Percentiles rank a stretch among this genome's conserved stretches.
Conservation (phyloP, 2,329 filamentous ascomycete species). For the Sporothrix dimorphospora region DNA sequence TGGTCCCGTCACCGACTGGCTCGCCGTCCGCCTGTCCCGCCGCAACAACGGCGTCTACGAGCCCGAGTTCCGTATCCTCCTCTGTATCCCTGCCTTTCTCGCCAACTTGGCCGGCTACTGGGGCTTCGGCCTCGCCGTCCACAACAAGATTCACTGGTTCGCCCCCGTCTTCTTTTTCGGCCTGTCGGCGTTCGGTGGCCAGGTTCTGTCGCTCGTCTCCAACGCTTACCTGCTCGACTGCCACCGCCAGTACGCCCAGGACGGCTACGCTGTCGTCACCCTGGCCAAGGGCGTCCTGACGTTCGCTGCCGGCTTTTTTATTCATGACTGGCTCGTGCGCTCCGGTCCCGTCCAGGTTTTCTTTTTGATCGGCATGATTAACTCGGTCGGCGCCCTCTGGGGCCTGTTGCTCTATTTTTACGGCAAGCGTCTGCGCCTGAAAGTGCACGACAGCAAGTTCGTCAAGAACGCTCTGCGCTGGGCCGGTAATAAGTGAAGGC, state of each 20-base stretch:
- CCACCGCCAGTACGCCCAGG: slow-evolving; percentile 16
- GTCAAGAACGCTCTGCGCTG: slow-evolving; percentile 1
- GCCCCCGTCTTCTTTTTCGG: slow-evolving; percentile 27
- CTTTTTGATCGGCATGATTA: slow-evolving; percentile 16
- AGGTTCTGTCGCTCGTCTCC: slow-evolving; percentile 19
- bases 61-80: slow-evolving; percentile 49
- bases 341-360: slow-evolving; percentile 15
- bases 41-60: slow-evolving; percentile 50
- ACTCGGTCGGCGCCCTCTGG: slow-evolving; percentile 18
- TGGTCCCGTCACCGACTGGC: slow-evolving; percentile 42
- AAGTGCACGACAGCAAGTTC: slow-evolving; percentile 4
- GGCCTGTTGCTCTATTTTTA: slow-evolving; percentile 17
- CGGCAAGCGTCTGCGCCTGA: slow-evolving; percentile 10
- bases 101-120: slow-evolving; percentile 44
- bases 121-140: slow-evolving; percentile 41
- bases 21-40: slow-evolving; percentile 45
- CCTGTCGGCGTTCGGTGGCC: slow-evolving; percentile 7
- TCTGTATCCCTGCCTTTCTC: slow-evolving; percentile 41
- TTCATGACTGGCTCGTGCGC: slow-evolving; percentile 17
- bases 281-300: slow-evolving; percentile 18
- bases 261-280: slow-evolving; percentile 18
- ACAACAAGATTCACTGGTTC: slow-evolving; percentile 34
- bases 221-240: slow-evolving; percentile 25
- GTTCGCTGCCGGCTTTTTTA: slow-evolving; percentile 13
- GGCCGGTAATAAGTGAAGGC: background rate